phyloP scores from a whole-genome alignment of 192 early-diverging fungal species.

The Entomortierella beljakovae region DNA sequence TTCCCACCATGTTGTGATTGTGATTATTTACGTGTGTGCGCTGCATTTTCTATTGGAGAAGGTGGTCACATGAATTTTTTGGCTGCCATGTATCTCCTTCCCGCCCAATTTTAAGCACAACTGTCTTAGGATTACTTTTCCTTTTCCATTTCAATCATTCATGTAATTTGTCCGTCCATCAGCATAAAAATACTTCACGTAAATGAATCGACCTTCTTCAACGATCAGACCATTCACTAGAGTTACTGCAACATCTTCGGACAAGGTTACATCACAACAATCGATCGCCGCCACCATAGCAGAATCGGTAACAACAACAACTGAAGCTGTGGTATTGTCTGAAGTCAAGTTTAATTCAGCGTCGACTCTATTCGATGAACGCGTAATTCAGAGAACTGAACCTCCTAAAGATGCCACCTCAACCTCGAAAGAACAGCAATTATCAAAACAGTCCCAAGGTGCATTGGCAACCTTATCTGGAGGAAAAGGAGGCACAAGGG shows the following conservation, averaged over 20 bases:
- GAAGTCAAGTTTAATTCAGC: not conserved
- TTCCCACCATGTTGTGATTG: no score
- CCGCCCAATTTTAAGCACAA: no score
- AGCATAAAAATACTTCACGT: no score
- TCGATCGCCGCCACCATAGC: no score
- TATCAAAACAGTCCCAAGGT: not conserved
- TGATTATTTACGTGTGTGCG: no score
- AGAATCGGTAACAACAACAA: not conserved
- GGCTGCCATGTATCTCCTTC: no score
- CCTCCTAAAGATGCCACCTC: not conserved
- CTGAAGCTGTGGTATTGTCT: not conserved
- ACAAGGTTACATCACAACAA: not conserved
- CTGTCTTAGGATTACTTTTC: no score
- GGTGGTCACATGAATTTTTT: no score
- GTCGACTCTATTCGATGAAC: not conserved
- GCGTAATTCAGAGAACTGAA: not conserved
- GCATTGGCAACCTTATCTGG: conserved; percentile 1
- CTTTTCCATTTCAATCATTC: no score
- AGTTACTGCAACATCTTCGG: not conserved
- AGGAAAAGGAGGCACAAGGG: not conserved
- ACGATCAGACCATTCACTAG: not conserved
- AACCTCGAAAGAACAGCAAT: not conserved
- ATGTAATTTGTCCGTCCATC: no score
- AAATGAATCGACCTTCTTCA: not conserved
- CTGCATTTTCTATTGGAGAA: no score